Evolutionary conservation across 2,329 filamentous ascomycete species (phyloP), one percentile per base, ranked within the genome.

Genomic region (Dactylellina drechsleri): DNA sequence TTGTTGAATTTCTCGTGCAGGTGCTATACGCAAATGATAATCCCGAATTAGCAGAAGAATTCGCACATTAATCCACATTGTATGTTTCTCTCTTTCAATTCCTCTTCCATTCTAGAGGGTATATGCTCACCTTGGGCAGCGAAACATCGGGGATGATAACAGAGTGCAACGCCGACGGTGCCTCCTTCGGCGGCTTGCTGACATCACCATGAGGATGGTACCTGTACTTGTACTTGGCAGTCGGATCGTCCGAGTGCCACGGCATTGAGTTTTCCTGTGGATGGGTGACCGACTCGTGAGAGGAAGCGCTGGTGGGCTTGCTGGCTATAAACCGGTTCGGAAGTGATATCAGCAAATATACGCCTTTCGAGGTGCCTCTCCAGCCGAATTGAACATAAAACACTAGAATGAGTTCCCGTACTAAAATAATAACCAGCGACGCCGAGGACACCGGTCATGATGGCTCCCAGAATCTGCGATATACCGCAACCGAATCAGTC

Each of bases 1-100:
- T 99, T 99, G 91, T 99, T 99, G 89, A 91, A 98, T 85, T 91
- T 91, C 80, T 99, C 95, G 85, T 99, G 95, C 78, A 97, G 88
- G 81, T 90, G 87, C 92, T 96, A 80, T 70, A 57, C 26, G 26
- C 56, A 12, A 15, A 28, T 13, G 49, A 72, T 3, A 77, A 45
- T 4, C 15, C 47, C 47, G 18, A n/a, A 4, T 18, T 16, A 50
- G 47, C 18, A 53, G 7, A 10, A 31, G 12, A 50, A 52, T 28
- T 50, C 28, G n/a, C 52, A 58, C 45, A 43, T 2, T n/a, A 41
- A 18, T 50, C 20, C 7, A 28, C 26, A 28, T n/a, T n/a, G n/a
- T n/a, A n/a, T n/a, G n/a, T n/a, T 7, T 43, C 43, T 18, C n/a
- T 2, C 13, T 20, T 40, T 41, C 58, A 36, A 49, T 28, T 62